Percentiles rank a stretch among this genome's conserved stretches.
Conservation (phyloP, 2,329 filamentous ascomycete species). For the Lachnellula hyalina region DNA sequence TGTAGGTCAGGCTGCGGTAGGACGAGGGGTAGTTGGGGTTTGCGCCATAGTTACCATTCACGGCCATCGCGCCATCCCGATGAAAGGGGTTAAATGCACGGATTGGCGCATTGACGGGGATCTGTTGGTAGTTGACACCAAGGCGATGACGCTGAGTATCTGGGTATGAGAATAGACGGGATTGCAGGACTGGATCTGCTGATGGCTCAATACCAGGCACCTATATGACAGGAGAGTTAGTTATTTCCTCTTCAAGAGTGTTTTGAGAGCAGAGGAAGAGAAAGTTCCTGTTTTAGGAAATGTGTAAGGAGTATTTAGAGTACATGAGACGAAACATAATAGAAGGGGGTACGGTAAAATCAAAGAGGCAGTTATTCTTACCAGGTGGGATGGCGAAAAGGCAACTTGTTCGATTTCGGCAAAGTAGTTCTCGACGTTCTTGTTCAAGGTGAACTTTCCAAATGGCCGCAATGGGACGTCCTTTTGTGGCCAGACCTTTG, state of each 20-base stretch:
- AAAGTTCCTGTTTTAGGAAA: no score
- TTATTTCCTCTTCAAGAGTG: no score
- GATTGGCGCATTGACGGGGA: slow-evolving; percentile 44
- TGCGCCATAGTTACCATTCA: slow-evolving; percentile 58
- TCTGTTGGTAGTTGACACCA: slow-evolving; percentile 54
- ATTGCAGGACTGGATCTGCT: slow-evolving; percentile 64
- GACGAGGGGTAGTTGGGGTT: slow-evolving; percentile 54
- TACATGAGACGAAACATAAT: no score
- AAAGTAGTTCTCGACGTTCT: slow-evolving; percentile 57
- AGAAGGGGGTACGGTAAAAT: no score
- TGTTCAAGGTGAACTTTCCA: slow-evolving; percentile 59
- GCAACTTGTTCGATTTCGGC: slow-evolving; percentile 65
- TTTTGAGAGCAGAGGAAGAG: no score
- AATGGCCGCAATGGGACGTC: slow-evolving; percentile 57
- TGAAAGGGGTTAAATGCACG: slow-evolving; percentile 63
- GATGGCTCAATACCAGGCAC: slow-evolving; percentile 64
- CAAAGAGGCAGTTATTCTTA: no score
- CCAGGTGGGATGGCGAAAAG: slow-evolving; percentile 63
- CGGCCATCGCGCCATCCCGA: slow-evolving; percentile 66
- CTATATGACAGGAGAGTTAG: no score
- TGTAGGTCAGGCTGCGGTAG: slow-evolving; percentile 42
- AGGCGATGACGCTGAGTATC: slow-evolving; percentile 57
- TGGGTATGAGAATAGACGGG: slow-evolving; percentile 65
- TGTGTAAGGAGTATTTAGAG: no score
- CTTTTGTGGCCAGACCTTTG: slow-evolving; percentile 62